Percentiles rank a stretch among this genome's conserved stretches.
phyloP scores from a whole-genome alignment of 202 grass and related monocot species.

The Sporobolus alterniflorus region DNA sequence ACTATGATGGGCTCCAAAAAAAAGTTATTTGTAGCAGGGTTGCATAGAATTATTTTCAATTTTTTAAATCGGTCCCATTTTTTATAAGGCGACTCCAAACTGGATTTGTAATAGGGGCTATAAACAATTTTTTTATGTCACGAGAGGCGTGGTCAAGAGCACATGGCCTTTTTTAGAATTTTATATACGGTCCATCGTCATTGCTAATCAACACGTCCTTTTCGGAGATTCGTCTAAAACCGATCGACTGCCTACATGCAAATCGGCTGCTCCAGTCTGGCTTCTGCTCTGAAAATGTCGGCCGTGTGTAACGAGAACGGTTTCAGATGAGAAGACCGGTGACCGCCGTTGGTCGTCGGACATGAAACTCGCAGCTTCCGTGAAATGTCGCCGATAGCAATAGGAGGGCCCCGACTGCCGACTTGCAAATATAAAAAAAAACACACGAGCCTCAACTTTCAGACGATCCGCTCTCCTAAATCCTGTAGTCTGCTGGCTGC shows the following conservation, averaged over 20 bases:
- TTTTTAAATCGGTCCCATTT: no score
- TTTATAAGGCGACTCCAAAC: no score
- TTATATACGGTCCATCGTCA: background rate
- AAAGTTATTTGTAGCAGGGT: no score
- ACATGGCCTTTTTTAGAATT: background rate
- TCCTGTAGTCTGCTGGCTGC: background rate
- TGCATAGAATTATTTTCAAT: no score
- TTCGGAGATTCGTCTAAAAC: background rate
- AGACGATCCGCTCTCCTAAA: background rate
- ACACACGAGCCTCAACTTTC: background rate
- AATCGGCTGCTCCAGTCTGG: background rate
- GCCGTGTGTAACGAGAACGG: background rate
- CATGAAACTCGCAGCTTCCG: background rate
- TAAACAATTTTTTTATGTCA: no score
- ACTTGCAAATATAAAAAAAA: slow-evolving; percentile 22
- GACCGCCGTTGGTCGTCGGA: background rate
- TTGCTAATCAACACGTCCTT: background rate
- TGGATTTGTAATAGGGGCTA: no score
- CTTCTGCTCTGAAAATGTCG: background rate
- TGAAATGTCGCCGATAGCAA: background rate
- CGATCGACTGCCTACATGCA: background rate
- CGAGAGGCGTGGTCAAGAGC: background rate
- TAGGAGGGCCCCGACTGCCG: background rate
- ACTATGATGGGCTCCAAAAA: no score
- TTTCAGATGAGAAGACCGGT: background rate